A percentile compares a stretch with the other conserved stretches of the same genome.
Conservation (phyloP, 352 stramenopile species). For the Phytophthora idaei region DNA sequence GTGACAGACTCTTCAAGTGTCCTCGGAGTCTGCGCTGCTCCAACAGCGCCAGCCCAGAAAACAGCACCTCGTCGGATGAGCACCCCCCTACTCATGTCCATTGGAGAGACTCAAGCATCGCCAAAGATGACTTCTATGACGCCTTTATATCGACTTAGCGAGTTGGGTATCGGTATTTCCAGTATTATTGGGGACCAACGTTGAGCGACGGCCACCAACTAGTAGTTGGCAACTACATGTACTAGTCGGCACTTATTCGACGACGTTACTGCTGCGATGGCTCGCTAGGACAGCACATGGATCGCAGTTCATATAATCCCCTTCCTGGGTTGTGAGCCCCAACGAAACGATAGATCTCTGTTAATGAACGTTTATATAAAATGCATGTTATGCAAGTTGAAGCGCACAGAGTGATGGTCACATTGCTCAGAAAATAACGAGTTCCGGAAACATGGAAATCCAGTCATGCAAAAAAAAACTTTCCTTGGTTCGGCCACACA, state of each 20-base stretch:
- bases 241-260: background rate
- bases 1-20: conserved; percentile 16
- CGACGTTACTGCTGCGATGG: background rate
- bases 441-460: too few relatives aligned
- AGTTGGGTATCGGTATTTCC: conserved; percentile 25
- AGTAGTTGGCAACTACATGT: background rate
- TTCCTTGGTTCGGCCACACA: too few relatives aligned
- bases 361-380: background rate
- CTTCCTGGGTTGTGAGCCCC: too few relatives aligned
- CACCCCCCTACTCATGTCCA: conserved; percentile 7
- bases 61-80: conserved; percentile 9
- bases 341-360: background rate
- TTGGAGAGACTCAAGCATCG: conserved; percentile 5
- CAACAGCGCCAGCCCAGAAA: conserved; percentile 10
- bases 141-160: conserved; percentile 25
- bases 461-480: too few relatives aligned
- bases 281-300: background rate
- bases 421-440: background rate
- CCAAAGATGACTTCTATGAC: conserved; percentile 3
- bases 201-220: conserved; percentile 1
- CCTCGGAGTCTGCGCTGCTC: conserved; percentile 18
- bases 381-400: conserved; percentile 8
- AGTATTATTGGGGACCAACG: conserved; percentile 12
- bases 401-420: conserved; percentile 12
- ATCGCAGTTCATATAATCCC: background rate